Percentiles rank a stretch among this genome's conserved stretches.
These are phyloP conservation scores for Talaromyces atroroseus DNA, from an alignment of 2,329 filamentous ascomycete genomes.

Conservation along the genomic window DNA sequence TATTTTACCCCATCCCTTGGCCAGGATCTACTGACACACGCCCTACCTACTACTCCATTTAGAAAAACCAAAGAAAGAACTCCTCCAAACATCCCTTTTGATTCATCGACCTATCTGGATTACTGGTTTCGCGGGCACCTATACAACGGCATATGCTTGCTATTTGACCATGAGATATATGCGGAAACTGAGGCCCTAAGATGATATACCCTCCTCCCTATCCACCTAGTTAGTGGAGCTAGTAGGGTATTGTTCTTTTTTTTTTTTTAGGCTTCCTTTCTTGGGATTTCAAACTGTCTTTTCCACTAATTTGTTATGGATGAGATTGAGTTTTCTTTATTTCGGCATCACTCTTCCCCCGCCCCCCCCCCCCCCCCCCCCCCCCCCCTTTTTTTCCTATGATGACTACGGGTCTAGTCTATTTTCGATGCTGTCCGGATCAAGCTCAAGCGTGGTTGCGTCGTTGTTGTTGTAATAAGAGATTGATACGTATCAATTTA, in stretches of 20 bases:
- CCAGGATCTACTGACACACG: neutral
- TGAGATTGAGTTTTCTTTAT: neutral
- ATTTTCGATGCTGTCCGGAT: no score
- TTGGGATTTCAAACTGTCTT: no score
- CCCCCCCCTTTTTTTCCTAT: no score
- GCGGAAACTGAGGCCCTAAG: slow-evolving; percentile 6
- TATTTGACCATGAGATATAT: slow-evolving; percentile 5
- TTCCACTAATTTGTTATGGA: neutral
- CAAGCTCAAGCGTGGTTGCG: no score
- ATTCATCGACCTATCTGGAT: slow-evolving; percentile 13
- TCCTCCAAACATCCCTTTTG: slow-evolving; percentile 10
- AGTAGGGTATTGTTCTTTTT: no score
- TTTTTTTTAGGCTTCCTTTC: no score
- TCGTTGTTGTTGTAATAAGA: no score
- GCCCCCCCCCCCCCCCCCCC: no score
- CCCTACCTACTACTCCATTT: neutral
- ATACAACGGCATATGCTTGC: slow-evolving; percentile 10
- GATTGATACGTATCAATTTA: no score
- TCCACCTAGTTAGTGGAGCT: no score
- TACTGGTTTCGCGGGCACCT: slow-evolving; percentile 8
- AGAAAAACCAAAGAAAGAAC: slow-evolving; percentile 13
- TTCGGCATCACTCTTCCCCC: no score
- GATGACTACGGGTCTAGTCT: neutral
- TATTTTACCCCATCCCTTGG: no score
- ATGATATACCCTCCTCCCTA: neutral